A percentile compares a stretch with the other conserved stretches of the same genome.
phyloP scores from a whole-genome alignment of 306 rosid species.

The Dryas drummondii region DNA sequence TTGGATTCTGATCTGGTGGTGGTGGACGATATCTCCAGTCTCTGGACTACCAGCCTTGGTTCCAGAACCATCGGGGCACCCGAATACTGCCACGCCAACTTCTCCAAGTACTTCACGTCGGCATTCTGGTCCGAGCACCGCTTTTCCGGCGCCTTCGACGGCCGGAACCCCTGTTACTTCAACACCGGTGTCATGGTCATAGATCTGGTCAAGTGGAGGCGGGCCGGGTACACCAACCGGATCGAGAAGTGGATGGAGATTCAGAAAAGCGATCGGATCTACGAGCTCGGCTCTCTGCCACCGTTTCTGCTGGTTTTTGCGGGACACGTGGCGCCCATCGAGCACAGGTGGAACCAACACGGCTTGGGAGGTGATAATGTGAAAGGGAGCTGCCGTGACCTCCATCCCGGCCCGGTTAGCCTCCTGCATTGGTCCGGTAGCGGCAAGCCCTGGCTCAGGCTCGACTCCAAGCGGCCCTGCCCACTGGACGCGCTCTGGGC shows the following conservation, averaged over 20 bases:
- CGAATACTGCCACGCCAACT: slow-evolving; percentile 78
- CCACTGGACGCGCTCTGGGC: slow-evolving; percentile 67
- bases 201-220: slow-evolving; percentile 71
- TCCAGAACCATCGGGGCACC: slow-evolving; percentile 63
- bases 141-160: slow-evolving; percentile 33
- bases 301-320: slow-evolving; percentile 72
- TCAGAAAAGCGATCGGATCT: slow-evolving; percentile 66
- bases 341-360: slow-evolving; percentile 84
- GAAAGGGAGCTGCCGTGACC: slow-evolving; percentile 62
- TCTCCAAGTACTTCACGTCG: slow-evolving; percentile 62
- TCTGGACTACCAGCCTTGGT: slow-evolving; percentile 54
- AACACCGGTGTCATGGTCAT: slow-evolving; percentile 88
- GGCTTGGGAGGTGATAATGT: slow-evolving; percentile 82
- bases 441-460: slow-evolving; percentile 71
- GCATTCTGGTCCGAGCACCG: slow-evolving; percentile 52
- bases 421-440: slow-evolving; percentile 82
- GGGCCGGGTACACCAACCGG: slow-evolving; percentile 38
- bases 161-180: slow-evolving; percentile 63
- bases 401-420: slow-evolving; percentile 75
- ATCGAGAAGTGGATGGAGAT: slow-evolving; percentile 80
- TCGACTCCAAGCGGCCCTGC: slow-evolving; percentile 61
- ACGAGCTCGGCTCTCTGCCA: slow-evolving; percentile 73
- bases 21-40: slow-evolving; percentile 59
- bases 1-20: slow-evolving; percentile 73
- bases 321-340: slow-evolving; percentile 75